A percentile compares a stretch with the other conserved stretches of the same genome.
Conservation (phyloP, 2,329 filamentous ascomycete genomes). For the Graphiopsis chlorocephala region DNA sequence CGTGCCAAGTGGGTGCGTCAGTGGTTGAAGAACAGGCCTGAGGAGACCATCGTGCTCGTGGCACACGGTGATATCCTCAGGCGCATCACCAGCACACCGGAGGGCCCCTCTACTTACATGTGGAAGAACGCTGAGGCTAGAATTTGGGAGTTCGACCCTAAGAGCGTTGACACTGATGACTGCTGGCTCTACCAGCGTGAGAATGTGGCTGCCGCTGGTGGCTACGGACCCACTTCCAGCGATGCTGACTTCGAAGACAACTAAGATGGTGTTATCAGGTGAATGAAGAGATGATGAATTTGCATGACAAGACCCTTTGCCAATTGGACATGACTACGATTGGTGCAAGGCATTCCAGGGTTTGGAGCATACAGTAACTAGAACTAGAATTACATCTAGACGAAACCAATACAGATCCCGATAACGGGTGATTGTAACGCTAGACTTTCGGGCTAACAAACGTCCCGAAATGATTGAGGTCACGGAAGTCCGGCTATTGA, state of each 20-base stretch:
- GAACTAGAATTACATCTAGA: background rate
- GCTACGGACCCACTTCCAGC: conserved; percentile 30
- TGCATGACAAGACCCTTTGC: background rate
- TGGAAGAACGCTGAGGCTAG: conserved; percentile 34
- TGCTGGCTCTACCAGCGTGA: conserved; percentile 29
- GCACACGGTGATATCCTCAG: conserved; percentile 34
- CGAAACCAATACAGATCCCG: background rate
- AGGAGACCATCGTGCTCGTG: conserved; percentile 34
- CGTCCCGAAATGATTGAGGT: conserved; percentile 10
- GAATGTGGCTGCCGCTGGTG: conserved; percentile 32
- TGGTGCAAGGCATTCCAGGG: background rate
- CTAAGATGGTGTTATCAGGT: background rate
- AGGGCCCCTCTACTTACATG: conserved; percentile 27
- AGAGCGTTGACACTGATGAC: conserved; percentile 26
- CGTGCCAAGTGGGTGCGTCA: conserved; percentile 32
- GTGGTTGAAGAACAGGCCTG: conserved; percentile 31
- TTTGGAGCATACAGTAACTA: background rate
- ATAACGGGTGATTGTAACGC: background rate
- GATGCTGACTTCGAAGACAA: conserved; percentile 27
- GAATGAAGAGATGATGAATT: background rate
- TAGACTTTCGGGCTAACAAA: conserved; percentile 8
- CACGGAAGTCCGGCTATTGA: background rate
- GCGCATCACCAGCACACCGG: conserved; percentile 25
- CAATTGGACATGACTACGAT: background rate
- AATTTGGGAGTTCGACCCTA: conserved; percentile 28